Evolutionary conservation across 2,329 filamentous ascomycete genomes (phyloP).

Genomic region (Hysterium pulicare): DNA sequence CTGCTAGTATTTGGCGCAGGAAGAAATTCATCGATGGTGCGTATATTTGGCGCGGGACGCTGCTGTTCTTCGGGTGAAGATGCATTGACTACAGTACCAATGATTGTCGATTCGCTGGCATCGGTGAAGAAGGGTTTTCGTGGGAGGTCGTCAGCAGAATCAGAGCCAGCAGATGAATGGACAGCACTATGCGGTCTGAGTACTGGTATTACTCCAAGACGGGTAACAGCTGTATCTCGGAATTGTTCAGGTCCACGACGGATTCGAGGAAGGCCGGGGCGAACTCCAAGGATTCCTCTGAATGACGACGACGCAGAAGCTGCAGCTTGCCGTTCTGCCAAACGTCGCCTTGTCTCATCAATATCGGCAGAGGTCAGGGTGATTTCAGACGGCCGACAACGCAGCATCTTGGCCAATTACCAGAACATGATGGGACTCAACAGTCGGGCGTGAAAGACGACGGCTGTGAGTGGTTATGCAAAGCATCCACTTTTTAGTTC

Average conservation of each 20-base stretch:
- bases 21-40: constrained; percentile 19
- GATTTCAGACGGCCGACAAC: constrained; percentile 34
- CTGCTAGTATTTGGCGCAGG: constrained; percentile 7
- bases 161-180: constrained; percentile 13
- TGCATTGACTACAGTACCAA: constrained; percentile 1
- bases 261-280: constrained; percentile 18
- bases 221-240: constrained; percentile 26
- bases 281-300: constrained; percentile 6
- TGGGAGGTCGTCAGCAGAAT: constrained; percentile 11
- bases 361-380: constrained; percentile 34
- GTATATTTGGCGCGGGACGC: constrained; percentile 1
- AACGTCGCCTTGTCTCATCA: constrained; percentile 31
- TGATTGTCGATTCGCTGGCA: constrained; percentile 6
- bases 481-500: too few species aligned
- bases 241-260: constrained; percentile 28
- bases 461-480: neutral
- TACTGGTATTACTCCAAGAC: constrained; percentile 22
- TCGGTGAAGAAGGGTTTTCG: constrained; percentile 1
- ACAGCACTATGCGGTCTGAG: constrained; percentile 23
- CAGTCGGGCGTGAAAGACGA: neutral
- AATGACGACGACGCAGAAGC: constrained; percentile 4
- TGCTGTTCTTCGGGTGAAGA: constrained; percentile 4
- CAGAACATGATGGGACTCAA: constrained; percentile 4
- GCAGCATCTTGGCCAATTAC: constrained; percentile 27
- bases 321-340: constrained; percentile 23